Percentiles rank a stretch among this genome's conserved stretches.
These are phyloP conservation scores for Terfezia boudieri DNA, from an alignment of 495 filamentous ascomycete species.

Conservation along the genomic window DNA sequence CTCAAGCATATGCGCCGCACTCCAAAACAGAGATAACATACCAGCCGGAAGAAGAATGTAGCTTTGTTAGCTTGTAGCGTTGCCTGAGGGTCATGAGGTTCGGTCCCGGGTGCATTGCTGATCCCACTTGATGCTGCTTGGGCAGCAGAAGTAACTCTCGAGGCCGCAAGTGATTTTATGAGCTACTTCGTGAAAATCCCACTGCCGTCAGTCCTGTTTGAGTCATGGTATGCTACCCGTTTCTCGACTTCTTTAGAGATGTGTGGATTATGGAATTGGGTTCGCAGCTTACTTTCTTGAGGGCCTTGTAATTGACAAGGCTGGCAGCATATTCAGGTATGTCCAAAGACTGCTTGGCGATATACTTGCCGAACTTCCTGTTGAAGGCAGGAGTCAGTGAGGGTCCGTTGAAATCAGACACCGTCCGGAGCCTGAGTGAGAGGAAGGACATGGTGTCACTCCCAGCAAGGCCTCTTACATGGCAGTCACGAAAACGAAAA, in stretches of 20 bases:
- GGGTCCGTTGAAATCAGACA: too few species aligned
- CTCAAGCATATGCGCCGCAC: not conserved
- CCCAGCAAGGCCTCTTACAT: too few species aligned
- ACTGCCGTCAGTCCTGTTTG: not conserved
- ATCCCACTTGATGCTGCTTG: constrained; percentile 12
- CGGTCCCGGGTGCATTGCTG: constrained; percentile 8
- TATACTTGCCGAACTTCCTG: constrained; percentile 99
- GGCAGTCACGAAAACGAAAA: too few species aligned
- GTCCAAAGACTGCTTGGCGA: constrained; percentile 95
- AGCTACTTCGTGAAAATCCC: constrained; percentile 34
- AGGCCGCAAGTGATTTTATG: constrained; percentile 40
- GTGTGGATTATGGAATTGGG: not conserved
- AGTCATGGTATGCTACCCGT: not conserved
- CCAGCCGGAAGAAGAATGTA: constrained; percentile 94
- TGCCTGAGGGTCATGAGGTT: constrained; percentile 45
- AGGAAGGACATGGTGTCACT: too few species aligned
- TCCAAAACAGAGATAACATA: constrained; percentile 23
- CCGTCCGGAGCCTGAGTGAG: too few species aligned
- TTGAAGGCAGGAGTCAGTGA: not conserved
- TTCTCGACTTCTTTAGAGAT: not conserved
- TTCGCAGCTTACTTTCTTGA: constrained; percentile 60
- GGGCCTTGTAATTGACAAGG: constrained; percentile 96
- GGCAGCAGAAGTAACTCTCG: constrained; percentile 71
- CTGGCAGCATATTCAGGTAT: constrained; percentile 97
- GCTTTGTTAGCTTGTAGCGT: constrained; percentile 94